Percentiles rank a stretch among this genome's conserved stretches.
phyloP scores from a whole-genome alignment of 306 rosid species.

The Fragaria iinumae region DNA sequence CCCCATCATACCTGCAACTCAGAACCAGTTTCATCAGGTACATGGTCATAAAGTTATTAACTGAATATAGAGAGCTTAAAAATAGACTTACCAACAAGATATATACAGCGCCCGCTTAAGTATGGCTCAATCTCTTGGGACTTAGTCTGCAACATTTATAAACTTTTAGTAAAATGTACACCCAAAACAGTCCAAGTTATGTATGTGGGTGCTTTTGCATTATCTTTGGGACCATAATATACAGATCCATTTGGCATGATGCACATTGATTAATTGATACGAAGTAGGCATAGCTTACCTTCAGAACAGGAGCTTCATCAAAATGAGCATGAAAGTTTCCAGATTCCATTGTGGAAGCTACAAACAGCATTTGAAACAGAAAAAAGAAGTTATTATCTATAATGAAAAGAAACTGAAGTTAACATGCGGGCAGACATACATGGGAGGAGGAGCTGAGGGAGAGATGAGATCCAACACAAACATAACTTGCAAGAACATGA shows the following conservation, averaged over 20 bases:
- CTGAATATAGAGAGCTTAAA: constrained; percentile 26
- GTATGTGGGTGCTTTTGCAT: not conserved
- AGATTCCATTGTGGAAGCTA: constrained; percentile 43
- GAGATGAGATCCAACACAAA: not conserved
- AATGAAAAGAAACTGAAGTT: constrained; percentile 9
- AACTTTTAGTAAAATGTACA: constrained; percentile 49
- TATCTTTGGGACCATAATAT: constrained; percentile 5
- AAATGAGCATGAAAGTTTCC: constrained; percentile 33
- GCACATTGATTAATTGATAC: not conserved
- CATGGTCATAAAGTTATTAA: constrained; percentile 15
- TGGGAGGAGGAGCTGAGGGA: not conserved
- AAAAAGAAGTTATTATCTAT: constrained; percentile 19
- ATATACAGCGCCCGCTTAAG: constrained; percentile 85
- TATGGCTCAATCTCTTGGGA: constrained; percentile 63
- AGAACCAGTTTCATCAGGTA: constrained; percentile 26
- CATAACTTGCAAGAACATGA: no score
- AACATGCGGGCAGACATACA: constrained; percentile 20
- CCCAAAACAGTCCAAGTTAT: constrained; percentile 18
- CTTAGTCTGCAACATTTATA: constrained; percentile 62
- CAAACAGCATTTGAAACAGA: constrained; percentile 24
- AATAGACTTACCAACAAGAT: constrained; percentile 89
- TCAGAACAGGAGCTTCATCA: constrained; percentile 41
- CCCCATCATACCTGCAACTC: constrained; percentile 96
- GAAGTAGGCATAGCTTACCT: constrained; percentile 30
- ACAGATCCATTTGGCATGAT: not conserved